A percentile compares a stretch with the other conserved stretches of the same genome.
These are phyloP conservation scores for Candida mattraensis DNA, from an alignment of 805 yeast genomes.

Conservation along the genomic window DNA sequence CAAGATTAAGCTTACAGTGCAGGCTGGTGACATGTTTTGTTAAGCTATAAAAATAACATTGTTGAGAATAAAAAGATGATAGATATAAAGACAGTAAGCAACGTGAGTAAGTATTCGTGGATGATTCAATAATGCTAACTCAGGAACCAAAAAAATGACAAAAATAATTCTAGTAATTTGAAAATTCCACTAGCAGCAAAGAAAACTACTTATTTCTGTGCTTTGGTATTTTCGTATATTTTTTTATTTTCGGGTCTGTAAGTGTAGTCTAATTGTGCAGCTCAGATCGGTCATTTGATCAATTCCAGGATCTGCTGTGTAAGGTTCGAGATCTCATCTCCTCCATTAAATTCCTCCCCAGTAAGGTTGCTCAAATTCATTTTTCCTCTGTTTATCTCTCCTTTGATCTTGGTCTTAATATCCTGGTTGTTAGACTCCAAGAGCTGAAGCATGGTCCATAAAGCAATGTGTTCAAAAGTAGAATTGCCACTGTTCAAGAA, in stretches of 20 bases:
- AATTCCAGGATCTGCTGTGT: constrained; percentile 38
- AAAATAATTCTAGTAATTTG: too few relatives aligned
- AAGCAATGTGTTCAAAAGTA: constrained; percentile 95
- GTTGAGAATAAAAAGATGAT: constrained; percentile 4
- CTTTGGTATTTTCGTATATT: too few relatives aligned
- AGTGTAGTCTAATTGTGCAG: too few relatives aligned
- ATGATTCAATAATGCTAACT: too few relatives aligned
- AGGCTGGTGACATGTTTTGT: too few relatives aligned
- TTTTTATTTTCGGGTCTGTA: neutral
- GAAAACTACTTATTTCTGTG: too few relatives aligned
- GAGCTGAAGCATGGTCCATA: constrained; percentile 93
- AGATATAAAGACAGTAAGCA: neutral
- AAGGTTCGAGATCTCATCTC: constrained; percentile 37
- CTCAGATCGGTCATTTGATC: constrained; percentile 25
- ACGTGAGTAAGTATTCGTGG: too few relatives aligned
- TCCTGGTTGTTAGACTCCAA: constrained; percentile 80
- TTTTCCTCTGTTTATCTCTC: constrained; percentile 33
- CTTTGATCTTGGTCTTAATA: constrained; percentile 41
- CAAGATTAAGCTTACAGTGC: too few relatives aligned
- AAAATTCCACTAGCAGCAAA: too few relatives aligned
- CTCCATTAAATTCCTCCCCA: constrained; percentile 36
- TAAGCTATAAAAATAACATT: too few relatives aligned
- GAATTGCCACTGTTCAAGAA: constrained; percentile 83
- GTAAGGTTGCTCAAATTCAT: constrained; percentile 35
- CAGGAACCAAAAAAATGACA: too few relatives aligned